Base-by-base conservation (phyloP, 2,329 filamentous ascomycete genomes). In the Sclerotinia nivalis region DNA sequence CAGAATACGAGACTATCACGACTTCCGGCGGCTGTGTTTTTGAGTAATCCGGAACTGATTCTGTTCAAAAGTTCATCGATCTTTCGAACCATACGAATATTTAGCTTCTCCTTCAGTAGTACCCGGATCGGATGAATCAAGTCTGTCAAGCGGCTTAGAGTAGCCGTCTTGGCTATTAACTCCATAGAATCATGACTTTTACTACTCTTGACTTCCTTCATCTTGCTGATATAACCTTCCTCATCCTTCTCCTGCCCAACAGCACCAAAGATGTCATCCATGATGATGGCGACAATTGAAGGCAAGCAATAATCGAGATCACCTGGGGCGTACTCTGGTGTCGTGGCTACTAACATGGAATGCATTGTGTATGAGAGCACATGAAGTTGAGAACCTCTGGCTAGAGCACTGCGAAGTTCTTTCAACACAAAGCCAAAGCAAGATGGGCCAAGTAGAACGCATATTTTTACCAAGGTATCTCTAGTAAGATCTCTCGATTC, bases 181-280 rank as follows among this genome's bases (percentile, higher is more conserved):
- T 98, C 95, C 90, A 98, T 96, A 0, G 96, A 97, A 78, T 99
- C 96, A 77, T 94, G 97, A 78, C 94, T 97, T 84, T 98, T 99
- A 84, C 92, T 97, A 80, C 92, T 96, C 83, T 97, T 98, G 69
- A 99, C 91, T 81, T 99, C 96, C 80, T 96, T 97, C 90, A 96
- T 97, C 80, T 95, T 92, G 78, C 89, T 97, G 69, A 91, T 90
- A 79, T 99, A 99, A 67, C 94, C 96, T 75, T 97, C 93, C 0
- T 95, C 95, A 76, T 99, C 96, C 80, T 99, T 99, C 78, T 99
- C 95, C 81, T 97, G 92, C 2, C 96, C 96, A 47, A 91, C 91
- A 8, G 89, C 88, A 43, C 96, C 96, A 77, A 99, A 99, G 18
- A 96, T 96, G 78, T 99, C 96, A 77, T 99, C 96, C 92, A 99